phyloP scores from a whole-genome alignment of 768 basidiomycete genomes.

The Cystoderma amianthinum region DNA sequence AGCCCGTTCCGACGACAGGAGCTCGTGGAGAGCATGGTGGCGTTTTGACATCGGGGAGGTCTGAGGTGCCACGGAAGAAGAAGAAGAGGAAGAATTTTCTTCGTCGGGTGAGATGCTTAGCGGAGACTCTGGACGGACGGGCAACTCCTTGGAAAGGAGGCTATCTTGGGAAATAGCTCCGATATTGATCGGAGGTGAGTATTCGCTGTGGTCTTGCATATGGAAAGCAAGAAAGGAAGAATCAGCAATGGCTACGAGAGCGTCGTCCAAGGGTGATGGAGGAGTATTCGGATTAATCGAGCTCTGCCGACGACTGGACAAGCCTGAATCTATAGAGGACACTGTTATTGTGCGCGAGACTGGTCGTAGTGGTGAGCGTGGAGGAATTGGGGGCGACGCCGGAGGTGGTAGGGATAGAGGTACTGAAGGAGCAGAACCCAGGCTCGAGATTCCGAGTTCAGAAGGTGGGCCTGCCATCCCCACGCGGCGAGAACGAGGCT shows the following conservation, averaged over 20 bases:
- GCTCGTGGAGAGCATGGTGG: conserved; percentile 68
- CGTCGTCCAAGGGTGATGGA: conserved; percentile 16
- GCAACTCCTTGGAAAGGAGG: conserved; percentile 13
- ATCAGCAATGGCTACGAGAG: conserved; percentile 16
- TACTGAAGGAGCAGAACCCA: conserved; percentile 16
- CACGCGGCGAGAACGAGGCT: conserved; percentile 42
- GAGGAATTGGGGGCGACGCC: conserved; percentile 22
- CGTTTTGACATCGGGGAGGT: conserved; percentile 53
- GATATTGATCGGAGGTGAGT: conserved; percentile 16
- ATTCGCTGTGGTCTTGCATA: conserved; percentile 18
- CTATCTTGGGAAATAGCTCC: conserved; percentile 12
- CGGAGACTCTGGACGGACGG: conserved; percentile 19
- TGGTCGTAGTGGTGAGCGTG: conserved; percentile 30
- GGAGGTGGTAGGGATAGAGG: conserved; percentile 16
- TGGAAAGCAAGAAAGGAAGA: conserved; percentile 12
- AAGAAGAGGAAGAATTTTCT: conserved; percentile 13
- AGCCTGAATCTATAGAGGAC: conserved; percentile 9
- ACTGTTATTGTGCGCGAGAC: conserved; percentile 16
- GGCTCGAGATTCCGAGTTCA: conserved; percentile 18
- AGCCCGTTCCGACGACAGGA: conserved; percentile 73
- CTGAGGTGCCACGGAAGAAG: conserved; percentile 13
- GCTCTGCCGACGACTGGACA: conserved; percentile 4
- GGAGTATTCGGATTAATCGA: conserved; percentile 13
- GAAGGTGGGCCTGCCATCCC: conserved; percentile 24
- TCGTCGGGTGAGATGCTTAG: conserved; percentile 15